Percentiles rank a stretch among this genome's conserved stretches.
These are phyloP conservation scores for Tolypocladium inflatum DNA, from an alignment of 2,329 filamentous ascomycete species.

Conservation along the genomic window DNA sequence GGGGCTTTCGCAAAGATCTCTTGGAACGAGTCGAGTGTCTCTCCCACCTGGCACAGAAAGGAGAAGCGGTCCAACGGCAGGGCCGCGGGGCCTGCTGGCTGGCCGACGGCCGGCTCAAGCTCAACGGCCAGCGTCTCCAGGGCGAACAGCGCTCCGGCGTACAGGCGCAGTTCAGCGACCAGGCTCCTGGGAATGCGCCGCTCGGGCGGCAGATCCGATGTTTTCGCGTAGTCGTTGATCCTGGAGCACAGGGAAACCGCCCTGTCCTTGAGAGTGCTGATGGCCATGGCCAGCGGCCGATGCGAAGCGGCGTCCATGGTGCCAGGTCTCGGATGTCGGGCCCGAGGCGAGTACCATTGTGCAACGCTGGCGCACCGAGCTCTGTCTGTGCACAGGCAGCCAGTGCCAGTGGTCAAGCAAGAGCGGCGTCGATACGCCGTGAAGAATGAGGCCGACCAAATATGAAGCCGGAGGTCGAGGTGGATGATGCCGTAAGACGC, in stretches of 20 bases:
- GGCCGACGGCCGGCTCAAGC: constrained; percentile 1
- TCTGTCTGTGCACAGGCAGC: background rate
- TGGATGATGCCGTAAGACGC: background rate
- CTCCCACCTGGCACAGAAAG: background rate
- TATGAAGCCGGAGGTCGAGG: background rate
- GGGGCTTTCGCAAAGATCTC: background rate
- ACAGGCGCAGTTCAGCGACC: constrained; percentile 11
- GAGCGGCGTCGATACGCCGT: background rate
- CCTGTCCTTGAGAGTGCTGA: background rate
- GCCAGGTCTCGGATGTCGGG: background rate
- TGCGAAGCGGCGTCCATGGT: background rate
- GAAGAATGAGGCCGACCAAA: background rate
- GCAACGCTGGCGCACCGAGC: background rate
- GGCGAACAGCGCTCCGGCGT: constrained; percentile 12
- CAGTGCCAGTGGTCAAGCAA: background rate
- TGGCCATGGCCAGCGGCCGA: background rate
- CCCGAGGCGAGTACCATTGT: background rate
- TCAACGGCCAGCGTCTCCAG: constrained; percentile 13
- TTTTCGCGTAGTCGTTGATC: background rate
- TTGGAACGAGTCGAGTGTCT: background rate
- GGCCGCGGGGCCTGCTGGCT: background rate
- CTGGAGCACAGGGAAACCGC: background rate
- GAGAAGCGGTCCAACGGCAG: background rate
- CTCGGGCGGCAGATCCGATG: background rate
- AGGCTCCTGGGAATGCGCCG: background rate